Percentiles rank a stretch among this genome's conserved stretches.
phyloP scores from a whole-genome alignment of 2,329 filamentous ascomycete species.

The Sporothrix mexicana region DNA sequence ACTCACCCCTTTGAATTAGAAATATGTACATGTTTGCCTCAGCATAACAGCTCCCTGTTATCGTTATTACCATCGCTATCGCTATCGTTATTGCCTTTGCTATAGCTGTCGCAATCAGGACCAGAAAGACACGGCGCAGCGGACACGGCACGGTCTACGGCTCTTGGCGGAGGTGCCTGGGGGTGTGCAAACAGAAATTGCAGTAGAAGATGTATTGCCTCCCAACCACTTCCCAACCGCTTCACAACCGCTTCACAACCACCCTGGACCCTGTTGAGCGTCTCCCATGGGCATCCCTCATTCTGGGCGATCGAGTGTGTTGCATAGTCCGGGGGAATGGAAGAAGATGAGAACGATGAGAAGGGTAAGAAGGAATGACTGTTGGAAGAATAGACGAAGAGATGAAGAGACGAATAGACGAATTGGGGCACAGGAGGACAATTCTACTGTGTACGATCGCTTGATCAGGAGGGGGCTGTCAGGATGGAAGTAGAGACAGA shows the following conservation, averaged over 20 bases:
- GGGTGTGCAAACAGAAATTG: no score
- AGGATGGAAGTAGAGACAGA: neutral
- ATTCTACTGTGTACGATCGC: no score
- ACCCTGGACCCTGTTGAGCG: no score
- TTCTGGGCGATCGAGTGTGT: neutral
- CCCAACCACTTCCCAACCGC: no score
- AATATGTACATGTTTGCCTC: no score
- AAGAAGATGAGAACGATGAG: neutral
- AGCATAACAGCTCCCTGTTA: neutral
- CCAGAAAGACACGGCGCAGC: neutral
- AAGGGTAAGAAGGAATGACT: neutral
- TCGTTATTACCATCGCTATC: neutral
- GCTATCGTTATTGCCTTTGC: no score
- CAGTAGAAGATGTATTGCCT: no score
- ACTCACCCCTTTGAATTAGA: neutral
- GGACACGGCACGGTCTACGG: constrained; percentile 11
- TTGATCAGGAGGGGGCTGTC: neutral
- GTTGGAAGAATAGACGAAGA: no score
- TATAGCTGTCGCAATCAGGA: neutral
- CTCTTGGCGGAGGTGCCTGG: neutral
- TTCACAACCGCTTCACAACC: no score
- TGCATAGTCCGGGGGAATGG: constrained; percentile 1
- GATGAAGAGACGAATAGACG: no score
- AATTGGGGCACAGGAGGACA: no score
- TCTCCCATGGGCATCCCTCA: no score